phyloP scores from a whole-genome alignment of 2,329 filamentous ascomycete species.

The Huntiella bhutanensis region DNA sequence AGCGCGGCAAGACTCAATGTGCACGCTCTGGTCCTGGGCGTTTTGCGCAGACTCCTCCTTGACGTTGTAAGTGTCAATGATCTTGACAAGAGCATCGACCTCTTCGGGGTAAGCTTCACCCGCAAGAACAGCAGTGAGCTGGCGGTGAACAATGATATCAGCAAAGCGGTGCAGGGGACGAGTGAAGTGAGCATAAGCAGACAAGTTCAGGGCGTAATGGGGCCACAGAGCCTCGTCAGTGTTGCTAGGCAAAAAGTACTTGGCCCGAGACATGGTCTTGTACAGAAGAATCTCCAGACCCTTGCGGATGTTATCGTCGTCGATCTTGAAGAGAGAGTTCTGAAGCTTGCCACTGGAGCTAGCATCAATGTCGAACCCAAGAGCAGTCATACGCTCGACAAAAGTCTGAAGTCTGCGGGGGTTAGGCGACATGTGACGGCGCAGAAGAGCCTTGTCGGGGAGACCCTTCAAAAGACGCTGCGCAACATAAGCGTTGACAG shows the following conservation, averaged over 20 bases:
- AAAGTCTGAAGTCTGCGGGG: conserved; percentile 77
- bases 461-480: conserved; percentile 62
- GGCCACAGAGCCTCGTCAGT: conserved; percentile 57
- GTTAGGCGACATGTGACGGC: conserved; percentile 71
- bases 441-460: conserved; percentile 81
- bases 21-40: conserved; percentile 94
- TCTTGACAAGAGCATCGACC: conserved; percentile 73
- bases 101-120: conserved; percentile 77
- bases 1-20: conserved; percentile 88
- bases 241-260: conserved; percentile 79
- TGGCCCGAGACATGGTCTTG: conserved; percentile 91
- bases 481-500: conserved; percentile 77
- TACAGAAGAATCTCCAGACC: conserved; percentile 92
- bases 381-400: conserved; percentile 75
- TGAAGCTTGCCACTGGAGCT: conserved; percentile 80
- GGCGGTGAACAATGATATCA: conserved; percentile 86
- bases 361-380: conserved; percentile 78
- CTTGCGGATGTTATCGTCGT: conserved; percentile 77
- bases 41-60: conserved; percentile 98
- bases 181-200: conserved; percentile 93
- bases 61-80: conserved; percentile 86
- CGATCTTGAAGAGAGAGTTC: conserved; percentile 85
- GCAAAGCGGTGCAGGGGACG: conserved; percentile 88
- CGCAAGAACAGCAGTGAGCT: conserved; percentile 73
- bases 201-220: conserved; percentile 84